phyloP scores from a whole-genome alignment of 495 filamentous ascomycete genomes.

The Aspergillus nidulans region DNA sequence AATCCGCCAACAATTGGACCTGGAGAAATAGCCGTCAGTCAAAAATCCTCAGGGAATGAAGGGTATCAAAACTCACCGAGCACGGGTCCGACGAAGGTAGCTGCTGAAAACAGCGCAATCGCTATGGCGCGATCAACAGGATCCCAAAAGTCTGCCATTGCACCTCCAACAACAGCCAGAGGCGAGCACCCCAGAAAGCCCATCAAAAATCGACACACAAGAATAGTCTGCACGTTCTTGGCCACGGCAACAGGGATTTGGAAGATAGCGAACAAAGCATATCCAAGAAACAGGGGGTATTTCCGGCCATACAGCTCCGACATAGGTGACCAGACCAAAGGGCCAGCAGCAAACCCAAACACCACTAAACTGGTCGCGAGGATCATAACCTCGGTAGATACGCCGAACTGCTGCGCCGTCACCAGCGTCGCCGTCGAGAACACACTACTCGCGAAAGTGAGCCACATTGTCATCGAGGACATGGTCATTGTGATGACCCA shows the following conservation, averaged over 20 bases:
- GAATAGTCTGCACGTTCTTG: constrained; percentile 53
- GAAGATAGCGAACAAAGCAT: constrained; percentile 55
- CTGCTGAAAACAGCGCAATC: constrained; percentile 50
- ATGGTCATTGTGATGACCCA: constrained; percentile 66
- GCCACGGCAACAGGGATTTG: constrained; percentile 59
- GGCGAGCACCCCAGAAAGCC: constrained; percentile 62
- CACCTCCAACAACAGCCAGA: constrained; percentile 57
- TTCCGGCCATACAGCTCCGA: constrained; percentile 57
- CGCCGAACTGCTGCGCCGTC: constrained; percentile 45
- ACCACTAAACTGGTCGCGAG: constrained; percentile 55
- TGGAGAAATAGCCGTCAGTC: constrained; percentile 9
- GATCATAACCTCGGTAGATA: constrained; percentile 52
- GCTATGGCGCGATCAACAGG: constrained; percentile 58
- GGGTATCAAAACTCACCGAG: constrained; percentile 25
- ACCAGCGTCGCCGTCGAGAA: constrained; percentile 52
- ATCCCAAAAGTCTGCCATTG: constrained; percentile 58
- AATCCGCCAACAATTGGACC: constrained; percentile 48
- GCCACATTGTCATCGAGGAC: constrained; percentile 52
- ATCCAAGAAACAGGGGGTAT: constrained; percentile 52
- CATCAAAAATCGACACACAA: constrained; percentile 57
- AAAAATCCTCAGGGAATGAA: neutral
- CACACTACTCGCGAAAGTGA: constrained; percentile 57
- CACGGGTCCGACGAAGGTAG: constrained; percentile 54
- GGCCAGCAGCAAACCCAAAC: constrained; percentile 51
- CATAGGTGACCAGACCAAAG: constrained; percentile 51